Percentiles rank a stretch among this genome's conserved stretches.
Conservation (phyloP, 208 protist genomes). For the Trypanosoma grayi region DNA sequence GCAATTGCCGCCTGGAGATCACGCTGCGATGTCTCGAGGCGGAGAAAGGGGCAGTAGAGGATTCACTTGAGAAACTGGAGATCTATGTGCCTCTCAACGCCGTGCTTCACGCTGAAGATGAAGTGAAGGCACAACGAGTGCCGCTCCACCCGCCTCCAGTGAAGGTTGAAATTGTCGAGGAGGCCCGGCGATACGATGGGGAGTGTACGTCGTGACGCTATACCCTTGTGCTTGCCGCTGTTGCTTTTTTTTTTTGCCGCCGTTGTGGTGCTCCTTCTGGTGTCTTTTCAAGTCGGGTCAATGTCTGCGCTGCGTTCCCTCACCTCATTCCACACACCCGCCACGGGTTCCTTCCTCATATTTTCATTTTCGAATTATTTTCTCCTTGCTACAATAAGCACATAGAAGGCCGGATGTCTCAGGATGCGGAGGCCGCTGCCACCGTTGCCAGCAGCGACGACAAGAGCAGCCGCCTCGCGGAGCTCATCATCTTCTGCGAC, state of each 20-base stretch:
- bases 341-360: too few species aligned
- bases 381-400: too few species aligned
- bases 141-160: slow-evolving; percentile 7
- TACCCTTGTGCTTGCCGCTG: too few species aligned
- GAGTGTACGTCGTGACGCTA: too few species aligned
- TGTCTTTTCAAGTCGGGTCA: too few species aligned
- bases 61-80: slow-evolving; percentile 7
- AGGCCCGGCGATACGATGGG: neutral
- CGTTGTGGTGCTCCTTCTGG: neutral
- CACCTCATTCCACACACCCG: too few species aligned
- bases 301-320: too few species aligned
- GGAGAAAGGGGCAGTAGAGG: slow-evolving; percentile 2
- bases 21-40: slow-evolving; percentile 12
- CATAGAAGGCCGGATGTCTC: too few species aligned
- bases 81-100: neutral
- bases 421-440: neutral
- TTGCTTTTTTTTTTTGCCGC: too few species aligned
- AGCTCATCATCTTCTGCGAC: slow-evolving; percentile 40
- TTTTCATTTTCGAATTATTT: too few species aligned
- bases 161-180: slow-evolving; percentile 17
- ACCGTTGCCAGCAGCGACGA: neutral
- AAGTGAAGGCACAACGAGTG: neutral
- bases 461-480: slow-evolving; percentile 31
- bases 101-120: neutral
- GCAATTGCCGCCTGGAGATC: too few species aligned